These are phyloP conservation scores for Harrya chromipes DNA, from an alignment of 768 basidiomycete genomes.

Conservation along the genomic window DNA sequence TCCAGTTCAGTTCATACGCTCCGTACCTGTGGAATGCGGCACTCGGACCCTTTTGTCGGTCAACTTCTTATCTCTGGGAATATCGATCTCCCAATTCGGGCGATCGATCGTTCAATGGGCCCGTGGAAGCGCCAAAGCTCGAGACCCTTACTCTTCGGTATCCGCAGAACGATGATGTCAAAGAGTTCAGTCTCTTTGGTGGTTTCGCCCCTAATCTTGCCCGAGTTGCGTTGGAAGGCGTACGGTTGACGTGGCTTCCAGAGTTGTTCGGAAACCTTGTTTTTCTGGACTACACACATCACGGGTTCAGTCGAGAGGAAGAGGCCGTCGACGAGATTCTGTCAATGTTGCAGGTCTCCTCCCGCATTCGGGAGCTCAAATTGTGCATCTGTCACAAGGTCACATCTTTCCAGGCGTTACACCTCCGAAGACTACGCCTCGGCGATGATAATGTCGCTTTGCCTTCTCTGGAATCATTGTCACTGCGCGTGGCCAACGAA, in stretches of 20 bases:
- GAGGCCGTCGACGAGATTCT: conserved; percentile 57
- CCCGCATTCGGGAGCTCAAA: conserved; percentile 49
- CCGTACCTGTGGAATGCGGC: conserved; percentile 71
- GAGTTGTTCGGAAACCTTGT: conserved; percentile 60
- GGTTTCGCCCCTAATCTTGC: conserved; percentile 57
- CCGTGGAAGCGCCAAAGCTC: conserved; percentile 41
- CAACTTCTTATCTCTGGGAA: conserved; percentile 25
- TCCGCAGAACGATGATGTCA: conserved; percentile 65
- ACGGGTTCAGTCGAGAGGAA: conserved; percentile 59
- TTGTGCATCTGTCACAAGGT: conserved; percentile 50
- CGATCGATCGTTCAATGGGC: conserved; percentile 10
- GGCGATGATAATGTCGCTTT: conserved; percentile 37
- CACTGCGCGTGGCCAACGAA: conserved; percentile 47
- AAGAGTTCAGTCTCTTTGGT: conserved; percentile 62
- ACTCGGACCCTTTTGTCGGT: conserved; percentile 50
- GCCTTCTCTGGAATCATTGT: conserved; percentile 45
- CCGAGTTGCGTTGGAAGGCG: conserved; percentile 57
- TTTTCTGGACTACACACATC: conserved; percentile 69
- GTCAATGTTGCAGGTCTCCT: conserved; percentile 54
- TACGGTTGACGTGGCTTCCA: conserved; percentile 60
- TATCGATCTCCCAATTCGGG: conserved; percentile 12
- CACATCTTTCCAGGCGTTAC: conserved; percentile 16
- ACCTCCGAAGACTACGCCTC: conserved; percentile 16
- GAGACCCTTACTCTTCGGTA: conserved; percentile 58
- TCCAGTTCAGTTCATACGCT: conserved; percentile 51